A percentile compares a stretch with the other conserved stretches of the same genome.
phyloP scores from a whole-genome alignment of 2,329 filamentous ascomycete genomes.

The Monosporascus sp. region DNA sequence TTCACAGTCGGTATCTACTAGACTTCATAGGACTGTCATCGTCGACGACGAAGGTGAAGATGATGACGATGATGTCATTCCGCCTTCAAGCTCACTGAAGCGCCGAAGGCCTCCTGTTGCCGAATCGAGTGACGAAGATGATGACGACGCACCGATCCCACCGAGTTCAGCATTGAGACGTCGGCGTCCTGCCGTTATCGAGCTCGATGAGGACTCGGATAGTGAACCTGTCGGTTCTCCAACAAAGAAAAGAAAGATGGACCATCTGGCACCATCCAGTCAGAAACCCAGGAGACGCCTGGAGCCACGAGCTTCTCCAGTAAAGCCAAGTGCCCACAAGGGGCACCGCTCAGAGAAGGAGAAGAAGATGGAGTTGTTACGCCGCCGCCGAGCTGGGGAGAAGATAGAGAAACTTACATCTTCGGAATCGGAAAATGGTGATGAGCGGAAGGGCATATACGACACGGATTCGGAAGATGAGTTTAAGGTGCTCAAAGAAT shows the following conservation, averaged over 20 bases:
- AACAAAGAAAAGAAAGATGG: slow-evolving; percentile 21
- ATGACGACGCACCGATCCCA: slow-evolving; percentile 7
- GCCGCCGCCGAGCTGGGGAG: slow-evolving; percentile 32
- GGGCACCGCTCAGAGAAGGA: slow-evolving; percentile 31
- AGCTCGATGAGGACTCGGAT: slow-evolving; percentile 18
- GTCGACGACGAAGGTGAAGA: slow-evolving; percentile 13
- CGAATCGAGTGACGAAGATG: slow-evolving; percentile 2
- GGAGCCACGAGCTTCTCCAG: slow-evolving; percentile 12
- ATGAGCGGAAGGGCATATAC: slow-evolving; percentile 36
- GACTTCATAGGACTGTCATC: slow-evolving; percentile 18
- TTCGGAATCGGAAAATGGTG: slow-evolving; percentile 41
- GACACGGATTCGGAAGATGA: slow-evolving; percentile 26
- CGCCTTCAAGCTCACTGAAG: slow-evolving; percentile 1
- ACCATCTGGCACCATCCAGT: slow-evolving; percentile 3
- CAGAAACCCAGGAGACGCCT: slow-evolving; percentile 1
- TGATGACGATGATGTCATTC: slow-evolving; percentile 5
- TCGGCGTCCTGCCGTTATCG: slow-evolving; percentile 10
- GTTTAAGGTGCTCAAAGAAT: slow-evolving; percentile 24
- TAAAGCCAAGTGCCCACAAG: slow-evolving; percentile 11
- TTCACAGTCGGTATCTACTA: slow-evolving; percentile 25
- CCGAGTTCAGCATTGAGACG: slow-evolving; percentile 7
- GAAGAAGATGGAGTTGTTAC: slow-evolving; percentile 34
- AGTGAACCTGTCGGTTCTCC: slow-evolving; percentile 18
- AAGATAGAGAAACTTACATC: slow-evolving; percentile 30
- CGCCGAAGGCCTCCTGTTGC: not conserved